Base-by-base conservation (phyloP, 805 yeast genomes). In the Blastobotrys attinorum region DNA sequence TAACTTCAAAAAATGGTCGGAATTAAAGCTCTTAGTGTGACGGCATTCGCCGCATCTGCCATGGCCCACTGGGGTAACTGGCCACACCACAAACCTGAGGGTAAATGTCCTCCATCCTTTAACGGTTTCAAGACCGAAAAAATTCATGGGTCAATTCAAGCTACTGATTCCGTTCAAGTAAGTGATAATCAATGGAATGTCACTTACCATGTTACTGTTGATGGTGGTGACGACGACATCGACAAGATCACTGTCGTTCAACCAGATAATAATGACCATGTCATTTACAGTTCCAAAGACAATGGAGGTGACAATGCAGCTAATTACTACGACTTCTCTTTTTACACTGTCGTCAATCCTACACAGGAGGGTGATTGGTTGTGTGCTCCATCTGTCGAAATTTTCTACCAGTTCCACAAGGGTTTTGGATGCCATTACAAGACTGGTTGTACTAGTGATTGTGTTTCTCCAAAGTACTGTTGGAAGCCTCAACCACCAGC, bases 381-480 rank as follows among this genome's bases (percentile, higher is more conserved):
- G 32, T 39, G 42, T 18, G 42, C 42, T 29, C 42, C 42, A 15
- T 10, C 31, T 6, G 22, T 29, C 13, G 11, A 25, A 17, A 13
- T 39, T 27, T 16, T 16, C 17, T 39, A 27, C 22, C 17, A 23
- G 7, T 39, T 39, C 32, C 18, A n/a, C n/a, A 16, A 8, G 6
- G 21, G 21, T 6, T n/a, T 15, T 16, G 20, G 15, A 4, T 25
- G 31, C 42, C 8, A 22, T 17, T 25, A 27, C 35, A 23, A 25
- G 23, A 27, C 42, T n/a, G 42, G 42, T 17, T 39, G 42, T 15
- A 23, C 15, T 18, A 13, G 21, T 18, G 8, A 15, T 21, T 25
- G 23, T 39, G 18, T 17, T 10, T 39, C 42, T 22, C 42, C 42
- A 15, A 15, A 29, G 23, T 39, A 23, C 42, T 39, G 42, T 20